Base-by-base conservation (phyloP, 179 eudicot genomes). In the Spergularia azorica region DNA sequence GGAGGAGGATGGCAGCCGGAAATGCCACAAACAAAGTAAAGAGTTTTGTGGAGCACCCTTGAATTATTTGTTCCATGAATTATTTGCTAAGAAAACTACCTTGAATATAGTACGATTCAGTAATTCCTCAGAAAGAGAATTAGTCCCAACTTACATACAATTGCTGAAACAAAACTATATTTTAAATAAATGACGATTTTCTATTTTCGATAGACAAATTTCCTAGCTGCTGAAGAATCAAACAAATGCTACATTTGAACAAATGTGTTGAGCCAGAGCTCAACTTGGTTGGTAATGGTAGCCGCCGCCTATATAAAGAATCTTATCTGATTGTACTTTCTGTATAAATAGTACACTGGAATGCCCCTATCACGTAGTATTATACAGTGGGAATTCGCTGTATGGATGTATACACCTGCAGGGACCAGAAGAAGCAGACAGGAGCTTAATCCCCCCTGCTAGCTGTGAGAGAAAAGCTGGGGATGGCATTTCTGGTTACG, bases 311-410 rank as follows among this genome's bases (percentile, higher is more conserved):
- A 77, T 75, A 75, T 9, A 71, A 72, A 58, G 71, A 78, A 73
- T 76, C 77, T 79, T 77, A 77, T 59, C 73, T 70, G 69, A 59
- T 61, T n/a, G 63, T 54, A 54, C 72, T 71, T 32, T 65, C 55
- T 59, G 75, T 77, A 78, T 81, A 69, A 61, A 79, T 72, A 63
- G 41, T 69, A 82, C 81, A 81, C 43, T 43, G 32, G 62, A 67
- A 74, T 67, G 64, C 79, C 80, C 81, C 70, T 69, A 81, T 72
- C 70, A 60, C 75, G 58, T 71, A 52, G 32, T 26, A 26, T 73
- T 70, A 50, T 80, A 86, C 79, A 80, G 41, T 36, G 72, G 84
- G 68, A 81, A 48, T 77, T 73, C 71, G 75, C 65, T 73, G 75
- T 68, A 57, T 81, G 75, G 75, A 70, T 77, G 76, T 63, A 54